These are phyloP conservation scores for Pulveroboletus sp. DNA, from an alignment of 768 basidiomycete species.

Conservation along the genomic window DNA sequence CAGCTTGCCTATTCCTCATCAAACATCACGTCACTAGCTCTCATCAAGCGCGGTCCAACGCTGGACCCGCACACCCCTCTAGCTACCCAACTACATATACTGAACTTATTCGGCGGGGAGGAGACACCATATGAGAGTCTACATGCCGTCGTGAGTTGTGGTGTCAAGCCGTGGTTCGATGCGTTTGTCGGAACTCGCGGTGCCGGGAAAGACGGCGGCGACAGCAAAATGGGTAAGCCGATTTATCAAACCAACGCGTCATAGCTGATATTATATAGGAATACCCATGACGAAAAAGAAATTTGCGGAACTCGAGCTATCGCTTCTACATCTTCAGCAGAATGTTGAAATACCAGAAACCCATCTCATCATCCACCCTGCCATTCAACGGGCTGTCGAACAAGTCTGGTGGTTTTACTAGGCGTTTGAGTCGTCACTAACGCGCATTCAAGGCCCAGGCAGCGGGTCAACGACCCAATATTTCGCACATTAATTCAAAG, in stretches of 20 bases:
- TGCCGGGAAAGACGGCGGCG: conserved; percentile 70
- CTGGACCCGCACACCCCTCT: conserved; percentile 82
- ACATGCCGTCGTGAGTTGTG: conserved; percentile 91
- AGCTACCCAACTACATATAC: conserved; percentile 82
- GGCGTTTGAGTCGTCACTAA: conserved; percentile 31
- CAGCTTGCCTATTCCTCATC: conserved; percentile 78
- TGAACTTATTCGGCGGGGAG: conserved; percentile 88
- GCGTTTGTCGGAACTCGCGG: conserved; percentile 89
- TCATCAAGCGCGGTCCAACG: conserved; percentile 88
- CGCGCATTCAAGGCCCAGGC: conserved; percentile 39
- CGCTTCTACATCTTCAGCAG: conserved; percentile 92
- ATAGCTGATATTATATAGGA: conserved; percentile 36
- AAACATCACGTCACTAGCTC: conserved; percentile 82
- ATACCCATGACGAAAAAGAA: conserved; percentile 99
- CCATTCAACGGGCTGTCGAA: conserved; percentile 85
- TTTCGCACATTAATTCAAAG: conserved; percentile 69
- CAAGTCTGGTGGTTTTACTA: conserved; percentile 36
- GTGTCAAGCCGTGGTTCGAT: conserved; percentile 98
- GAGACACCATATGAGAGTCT: conserved; percentile 94
- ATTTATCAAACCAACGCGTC: conserved; percentile 1
- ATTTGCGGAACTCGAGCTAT: conserved; percentile 95
- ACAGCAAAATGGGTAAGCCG: conserved; percentile 74
- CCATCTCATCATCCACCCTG: conserved; percentile 86
- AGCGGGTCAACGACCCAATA: conserved; percentile 61
- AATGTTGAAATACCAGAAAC: conserved; percentile 99